phyloP scores from a whole-genome alignment of 495 filamentous ascomycete genomes.

The Talaromyces nanjingensis region DNA sequence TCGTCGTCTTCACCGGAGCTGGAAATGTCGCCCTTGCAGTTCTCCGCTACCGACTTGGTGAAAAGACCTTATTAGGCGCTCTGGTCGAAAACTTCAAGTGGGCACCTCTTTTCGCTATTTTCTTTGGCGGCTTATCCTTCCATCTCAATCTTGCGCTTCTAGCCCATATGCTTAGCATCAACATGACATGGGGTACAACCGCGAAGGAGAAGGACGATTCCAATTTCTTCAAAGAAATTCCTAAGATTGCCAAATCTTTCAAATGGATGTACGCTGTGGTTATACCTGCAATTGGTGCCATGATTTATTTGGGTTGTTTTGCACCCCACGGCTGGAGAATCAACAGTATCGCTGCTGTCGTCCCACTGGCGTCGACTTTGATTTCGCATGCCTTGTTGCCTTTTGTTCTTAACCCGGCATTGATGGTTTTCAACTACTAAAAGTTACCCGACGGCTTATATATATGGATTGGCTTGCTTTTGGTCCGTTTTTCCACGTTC shows the following conservation, averaged over 20 bases:
- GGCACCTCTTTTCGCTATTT: slow-evolving; percentile 39
- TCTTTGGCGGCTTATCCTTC: slow-evolving; percentile 40
- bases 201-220: slow-evolving; percentile 55
- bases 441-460: neutral
- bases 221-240: slow-evolving; percentile 76
- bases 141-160: slow-evolving; percentile 38
- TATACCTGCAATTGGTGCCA: slow-evolving; percentile 50
- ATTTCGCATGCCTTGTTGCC: slow-evolving; percentile 63
- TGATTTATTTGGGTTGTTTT: slow-evolving; percentile 59
- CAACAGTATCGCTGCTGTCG: slow-evolving; percentile 70
- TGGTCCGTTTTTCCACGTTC: no score
- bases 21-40: slow-evolving; percentile 39
- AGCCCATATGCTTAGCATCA: slow-evolving; percentile 40
- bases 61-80: slow-evolving; percentile 27
- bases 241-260: slow-evolving; percentile 67
- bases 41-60: slow-evolving; percentile 38
- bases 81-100: slow-evolving; percentile 64
- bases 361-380: slow-evolving; percentile 68
- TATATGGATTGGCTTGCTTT: no score
- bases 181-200: slow-evolving; percentile 45
- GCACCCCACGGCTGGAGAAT: slow-evolving; percentile 63
- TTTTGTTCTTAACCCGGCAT: slow-evolving; percentile 65
- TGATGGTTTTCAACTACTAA: slow-evolving; percentile 79
- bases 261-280: slow-evolving; percentile 69
- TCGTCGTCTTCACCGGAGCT: slow-evolving; percentile 43